phyloP scores from a whole-genome alignment of 2,329 filamentous ascomycete species.

The Botrytis byssoidea region DNA sequence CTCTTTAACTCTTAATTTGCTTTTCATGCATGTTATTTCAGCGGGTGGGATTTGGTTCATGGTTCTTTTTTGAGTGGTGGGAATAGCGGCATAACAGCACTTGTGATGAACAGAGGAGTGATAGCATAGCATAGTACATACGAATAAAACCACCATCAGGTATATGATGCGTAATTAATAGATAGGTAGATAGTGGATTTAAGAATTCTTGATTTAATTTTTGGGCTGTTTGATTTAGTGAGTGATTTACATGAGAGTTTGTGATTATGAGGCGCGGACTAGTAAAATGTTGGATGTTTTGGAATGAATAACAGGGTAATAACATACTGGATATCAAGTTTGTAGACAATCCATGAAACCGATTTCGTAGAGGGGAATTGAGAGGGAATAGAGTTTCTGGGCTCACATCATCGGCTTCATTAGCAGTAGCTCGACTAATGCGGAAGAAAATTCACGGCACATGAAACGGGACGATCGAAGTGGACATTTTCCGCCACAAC shows the following conservation, averaged over 20 bases:
- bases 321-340: not conserved
- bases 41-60: not conserved
- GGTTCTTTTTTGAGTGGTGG: not conserved
- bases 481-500: not conserved
- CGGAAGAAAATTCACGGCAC: not conserved
- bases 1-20: not conserved
- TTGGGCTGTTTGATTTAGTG: not conserved
- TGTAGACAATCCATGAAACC: not conserved
- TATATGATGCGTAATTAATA: constrained; percentile 10
- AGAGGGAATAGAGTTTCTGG: not conserved
- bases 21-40: constrained; percentile 12
- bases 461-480: not conserved
- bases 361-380: not conserved
- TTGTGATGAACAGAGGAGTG: not conserved
- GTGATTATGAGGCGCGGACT: not conserved
- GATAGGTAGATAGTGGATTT: constrained; percentile 12
- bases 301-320: too few species aligned
- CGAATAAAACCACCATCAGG: not conserved
- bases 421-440: not conserved
- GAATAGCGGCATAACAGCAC: not conserved
- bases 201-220: not conserved
- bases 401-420: not conserved
- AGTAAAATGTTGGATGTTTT: not conserved
- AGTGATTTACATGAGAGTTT: not conserved
- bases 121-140: not conserved